Base-by-base conservation (phyloP, 2,329 filamentous ascomycete species). In the Hymenoscyphus scutula region DNA sequence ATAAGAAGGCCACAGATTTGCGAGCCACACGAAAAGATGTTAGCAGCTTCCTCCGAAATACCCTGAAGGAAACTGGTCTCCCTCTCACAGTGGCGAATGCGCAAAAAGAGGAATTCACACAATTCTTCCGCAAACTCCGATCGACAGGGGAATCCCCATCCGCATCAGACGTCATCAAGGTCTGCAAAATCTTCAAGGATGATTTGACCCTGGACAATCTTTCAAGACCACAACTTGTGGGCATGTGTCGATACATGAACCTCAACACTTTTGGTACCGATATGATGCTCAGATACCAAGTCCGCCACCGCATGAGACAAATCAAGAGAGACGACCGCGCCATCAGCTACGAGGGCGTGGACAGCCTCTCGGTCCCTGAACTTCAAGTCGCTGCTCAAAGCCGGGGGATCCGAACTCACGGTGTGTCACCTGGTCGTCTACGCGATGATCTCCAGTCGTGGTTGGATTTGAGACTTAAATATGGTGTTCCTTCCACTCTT, bases 181-280 rank as follows among this genome's bases (percentile, higher is more conserved):
- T 99, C 67, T 98, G 95, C 87, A 96, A 97, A 83, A 90, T 96
- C 68, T 99, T 99, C 86, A 96, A 95, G 77, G 95, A 99, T 75
- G 95, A 99, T 76, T 76, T 99, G 72, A 99, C 95, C 0, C 83
- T 99, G 34, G 95, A 99, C 85, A 99, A 99, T 78, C 80, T 99
- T 68, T 97, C 93, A 19, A 86, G 95, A 66, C 95, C 95, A 17
- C 95, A 99, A 78, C 82, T 99, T 58, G 94, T 99, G 32, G 96
- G 90, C 61, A 99, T 98, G 84, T 98, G 95, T 83, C 89, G 91
- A 65, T 99, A 99, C 81, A 93, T 99, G 89, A 97, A 96, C 78
- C 85, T 99, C 62, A 95, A 94, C 80, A 94, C 92, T 0, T 97
- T 98, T 72, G 95, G 95, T 68, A 98, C 95, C 25, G 95, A 99